phyloP scores from a whole-genome alignment of 768 basidiomycete species.

The Amanita molliuscula region DNA sequence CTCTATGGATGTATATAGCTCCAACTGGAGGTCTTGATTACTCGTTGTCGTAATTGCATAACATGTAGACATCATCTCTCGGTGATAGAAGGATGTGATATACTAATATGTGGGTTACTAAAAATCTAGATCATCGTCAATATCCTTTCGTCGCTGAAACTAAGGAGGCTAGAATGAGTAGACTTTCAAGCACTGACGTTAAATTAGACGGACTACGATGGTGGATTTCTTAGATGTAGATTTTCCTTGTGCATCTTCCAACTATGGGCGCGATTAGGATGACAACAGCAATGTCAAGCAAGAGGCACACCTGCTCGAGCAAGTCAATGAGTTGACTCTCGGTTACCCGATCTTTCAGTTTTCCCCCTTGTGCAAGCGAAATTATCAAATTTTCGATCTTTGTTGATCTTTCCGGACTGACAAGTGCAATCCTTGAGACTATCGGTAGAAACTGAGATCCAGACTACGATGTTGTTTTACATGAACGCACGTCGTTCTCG shows the following conservation, averaged over 20 bases:
- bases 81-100: background rate
- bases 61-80: background rate
- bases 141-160: slow-evolving; percentile 58
- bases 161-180: slow-evolving; percentile 12
- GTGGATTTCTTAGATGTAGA: slow-evolving; percentile 42
- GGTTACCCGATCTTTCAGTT: slow-evolving; percentile 64
- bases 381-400: slow-evolving; percentile 73
- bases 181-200: background rate
- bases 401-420: slow-evolving; percentile 70
- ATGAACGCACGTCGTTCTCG: slow-evolving; percentile 65
- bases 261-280: slow-evolving; percentile 22
- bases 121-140: slow-evolving; percentile 59
- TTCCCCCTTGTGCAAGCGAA: slow-evolving; percentile 78
- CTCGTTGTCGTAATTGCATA: background rate
- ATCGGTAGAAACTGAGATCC: background rate
- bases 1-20: background rate
- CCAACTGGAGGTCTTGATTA: background rate
- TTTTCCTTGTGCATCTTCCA: slow-evolving; percentile 44
- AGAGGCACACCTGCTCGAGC: slow-evolving; percentile 63
- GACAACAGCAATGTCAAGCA: slow-evolving; percentile 10
- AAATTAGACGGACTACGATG: slow-evolving; percentile 36
- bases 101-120: slow-evolving; percentile 12
- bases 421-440: slow-evolving; percentile 86
- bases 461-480: background rate
- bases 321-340: slow-evolving; percentile 80